Percentiles rank a stretch among this genome's conserved stretches.
Evolutionary conservation across 2,329 filamentous ascomycete genomes (phyloP).

Genomic region (Karstenula rhodostoma): DNA sequence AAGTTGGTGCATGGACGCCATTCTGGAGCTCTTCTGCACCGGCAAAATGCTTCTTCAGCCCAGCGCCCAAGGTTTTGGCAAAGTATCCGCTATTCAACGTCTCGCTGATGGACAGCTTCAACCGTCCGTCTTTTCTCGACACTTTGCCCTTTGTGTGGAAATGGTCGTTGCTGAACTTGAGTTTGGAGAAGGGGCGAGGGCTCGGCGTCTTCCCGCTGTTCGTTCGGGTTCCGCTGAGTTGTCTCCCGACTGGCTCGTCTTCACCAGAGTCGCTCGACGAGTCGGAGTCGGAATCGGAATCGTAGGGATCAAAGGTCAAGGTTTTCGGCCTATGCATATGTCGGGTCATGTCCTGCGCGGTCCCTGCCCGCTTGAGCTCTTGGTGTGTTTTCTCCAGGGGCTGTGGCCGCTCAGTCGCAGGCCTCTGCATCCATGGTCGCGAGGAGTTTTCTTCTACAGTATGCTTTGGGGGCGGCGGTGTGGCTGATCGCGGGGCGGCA

Average conservation of each 20-base stretch:
- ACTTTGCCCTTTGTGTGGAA: conserved; percentile 72
- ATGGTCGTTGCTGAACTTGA: conserved; percentile 69
- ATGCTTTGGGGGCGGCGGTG: not conserved
- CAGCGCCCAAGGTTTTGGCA: conserved; percentile 74
- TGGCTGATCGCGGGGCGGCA: not conserved
- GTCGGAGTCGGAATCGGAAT: conserved; percentile 35
- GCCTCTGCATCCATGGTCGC: conserved; percentile 36
- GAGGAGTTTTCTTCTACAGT: conserved; percentile 6
- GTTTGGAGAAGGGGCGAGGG: conserved; percentile 57
- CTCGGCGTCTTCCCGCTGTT: conserved; percentile 19
- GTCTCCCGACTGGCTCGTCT: conserved; percentile 19
- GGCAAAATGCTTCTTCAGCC: conserved; percentile 65
- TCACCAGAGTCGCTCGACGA: conserved; percentile 39
- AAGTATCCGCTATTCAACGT: conserved; percentile 74
- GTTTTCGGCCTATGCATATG: conserved; percentile 32
- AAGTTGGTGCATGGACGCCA: conserved; percentile 18
- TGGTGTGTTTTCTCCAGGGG: conserved; percentile 32
- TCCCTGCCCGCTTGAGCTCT: conserved; percentile 25
- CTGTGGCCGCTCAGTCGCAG: conserved; percentile 42
- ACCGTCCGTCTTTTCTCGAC: conserved; percentile 71
- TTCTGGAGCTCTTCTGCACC: conserved; percentile 40
- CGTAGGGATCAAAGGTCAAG: conserved; percentile 42
- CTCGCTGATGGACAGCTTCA: conserved; percentile 77
- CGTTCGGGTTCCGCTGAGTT: not conserved
- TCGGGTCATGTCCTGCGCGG: conserved; percentile 20